Conservation (phyloP, 495 filamentous ascomycete species). For the Penicillium waksmanii region DNA sequence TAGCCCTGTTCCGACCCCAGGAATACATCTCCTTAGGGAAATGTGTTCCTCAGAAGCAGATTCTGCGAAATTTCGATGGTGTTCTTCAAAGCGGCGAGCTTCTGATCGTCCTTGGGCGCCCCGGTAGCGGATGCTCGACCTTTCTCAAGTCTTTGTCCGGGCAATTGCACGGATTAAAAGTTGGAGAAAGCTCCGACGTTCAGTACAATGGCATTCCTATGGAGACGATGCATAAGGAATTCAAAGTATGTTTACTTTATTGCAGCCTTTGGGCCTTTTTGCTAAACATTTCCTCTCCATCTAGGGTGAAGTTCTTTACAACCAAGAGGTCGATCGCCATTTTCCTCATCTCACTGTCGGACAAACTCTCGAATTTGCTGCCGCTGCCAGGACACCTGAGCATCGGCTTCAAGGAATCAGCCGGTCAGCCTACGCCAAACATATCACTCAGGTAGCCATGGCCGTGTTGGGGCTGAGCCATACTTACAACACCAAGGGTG, state of each 20-base stretch:
- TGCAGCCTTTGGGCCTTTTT: not conserved
- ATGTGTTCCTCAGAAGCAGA: slow-evolving; percentile 39
- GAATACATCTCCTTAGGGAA: slow-evolving; percentile 42
- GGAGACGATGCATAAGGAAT: slow-evolving; percentile 58
- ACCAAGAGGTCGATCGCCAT: slow-evolving; percentile 66
- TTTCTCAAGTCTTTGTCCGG: slow-evolving; percentile 46
- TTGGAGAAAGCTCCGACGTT: slow-evolving; percentile 48
- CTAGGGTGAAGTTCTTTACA: slow-evolving; percentile 64
- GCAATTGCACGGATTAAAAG: slow-evolving; percentile 41
- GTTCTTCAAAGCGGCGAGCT: slow-evolving; percentile 44
- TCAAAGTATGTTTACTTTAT: slow-evolving; percentile 34
- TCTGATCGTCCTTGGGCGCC: slow-evolving; percentile 47
- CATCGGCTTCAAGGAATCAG: slow-evolving; percentile 47
- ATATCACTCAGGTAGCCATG: slow-evolving; percentile 62
- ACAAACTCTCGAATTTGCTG: slow-evolving; percentile 67
- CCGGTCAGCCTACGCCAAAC: slow-evolving; percentile 44
- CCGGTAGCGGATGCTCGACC: slow-evolving; percentile 50
- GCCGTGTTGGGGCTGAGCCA: slow-evolving; percentile 64
- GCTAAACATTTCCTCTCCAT: not conserved
- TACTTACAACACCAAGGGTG: slow-evolving; percentile 57
- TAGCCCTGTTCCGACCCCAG: slow-evolving; percentile 51
- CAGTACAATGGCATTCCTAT: slow-evolving; percentile 58
- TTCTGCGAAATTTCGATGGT: slow-evolving; percentile 47
- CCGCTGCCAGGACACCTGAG: slow-evolving; percentile 55
- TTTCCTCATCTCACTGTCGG: slow-evolving; percentile 69